Conservation (phyloP, 768 basidiomycete genomes). For the Inosperma sp. region DNA sequence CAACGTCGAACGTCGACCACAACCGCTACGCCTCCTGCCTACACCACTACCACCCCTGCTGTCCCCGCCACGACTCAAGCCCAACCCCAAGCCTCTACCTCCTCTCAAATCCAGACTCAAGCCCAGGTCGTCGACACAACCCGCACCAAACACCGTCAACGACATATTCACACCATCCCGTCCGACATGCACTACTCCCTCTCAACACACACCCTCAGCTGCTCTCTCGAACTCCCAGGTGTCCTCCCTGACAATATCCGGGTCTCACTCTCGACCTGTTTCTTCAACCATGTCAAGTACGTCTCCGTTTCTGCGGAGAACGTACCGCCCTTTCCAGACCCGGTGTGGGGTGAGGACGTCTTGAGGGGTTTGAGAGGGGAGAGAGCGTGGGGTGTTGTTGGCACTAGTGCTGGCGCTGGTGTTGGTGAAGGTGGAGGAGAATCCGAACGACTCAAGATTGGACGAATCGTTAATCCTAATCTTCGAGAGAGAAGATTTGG, state of each 20-base stretch:
- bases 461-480: constrained; percentile 18
- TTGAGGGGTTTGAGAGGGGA: constrained; percentile 4
- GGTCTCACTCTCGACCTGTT: constrained; percentile 56
- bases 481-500: constrained; percentile 26
- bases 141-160: constrained; percentile 4
- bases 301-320: constrained; percentile 50
- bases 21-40: neutral
- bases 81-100: neutral
- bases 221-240: constrained; percentile 68
- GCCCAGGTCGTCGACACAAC: neutral
- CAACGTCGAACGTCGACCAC: neutral
- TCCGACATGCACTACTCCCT: constrained; percentile 58
- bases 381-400: neutral
- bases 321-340: constrained; percentile 35
- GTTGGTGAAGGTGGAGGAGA: neutral
- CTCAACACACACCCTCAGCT: constrained; percentile 47
- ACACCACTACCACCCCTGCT: constrained; percentile 3
- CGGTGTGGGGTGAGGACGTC: constrained; percentile 1
- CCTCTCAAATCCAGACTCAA: constrained; percentile 9
- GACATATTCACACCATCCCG: constrained; percentile 36
- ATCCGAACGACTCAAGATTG: constrained; percentile 7
- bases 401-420: neutral
- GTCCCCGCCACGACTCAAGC: constrained; percentile 13
- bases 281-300: constrained; percentile 59
- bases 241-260: constrained; percentile 53